A percentile compares a stretch with the other conserved stretches of the same genome.
Evolutionary conservation across 345 rosid species (phyloP).

Genomic region (Litchi chinensis): DNA sequence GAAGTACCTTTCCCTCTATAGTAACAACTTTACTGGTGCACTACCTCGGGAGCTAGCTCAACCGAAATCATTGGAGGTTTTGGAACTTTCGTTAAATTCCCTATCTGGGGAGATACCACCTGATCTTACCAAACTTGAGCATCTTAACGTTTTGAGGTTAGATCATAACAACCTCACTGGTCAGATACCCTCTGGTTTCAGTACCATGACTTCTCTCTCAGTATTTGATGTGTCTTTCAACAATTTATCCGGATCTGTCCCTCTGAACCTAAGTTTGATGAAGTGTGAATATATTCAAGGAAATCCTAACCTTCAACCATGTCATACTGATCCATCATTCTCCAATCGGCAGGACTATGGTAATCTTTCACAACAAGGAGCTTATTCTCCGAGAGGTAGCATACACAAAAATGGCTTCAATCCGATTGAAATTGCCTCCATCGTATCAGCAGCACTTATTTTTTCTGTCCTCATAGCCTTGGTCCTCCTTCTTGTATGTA

Average conservation of each 20-base stretch:
- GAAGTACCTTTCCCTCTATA: slow-evolving; percentile 38
- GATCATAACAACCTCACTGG: slow-evolving; percentile 49
- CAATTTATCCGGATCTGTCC: slow-evolving; percentile 53
- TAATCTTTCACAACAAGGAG: slow-evolving; percentile 36
- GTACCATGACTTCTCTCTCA: slow-evolving; percentile 37
- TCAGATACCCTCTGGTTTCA: slow-evolving; percentile 43
- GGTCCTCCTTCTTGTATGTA: slow-evolving; percentile 34
- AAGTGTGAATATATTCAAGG: slow-evolving; percentile 43
- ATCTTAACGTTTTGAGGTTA: slow-evolving; percentile 41
- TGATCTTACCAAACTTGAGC: slow-evolving; percentile 37
- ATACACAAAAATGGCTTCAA: slow-evolving; percentile 27
- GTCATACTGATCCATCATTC: slow-evolving; percentile 28
- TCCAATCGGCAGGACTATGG: slow-evolving; percentile 37
- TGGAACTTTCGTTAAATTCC: slow-evolving; percentile 50
- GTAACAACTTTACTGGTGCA: slow-evolving; percentile 41
- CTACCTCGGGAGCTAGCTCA: slow-evolving; percentile 44
- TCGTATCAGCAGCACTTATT: slow-evolving; percentile 39
- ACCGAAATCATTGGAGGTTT: slow-evolving; percentile 42
- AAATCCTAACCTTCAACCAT: slow-evolving; percentile 44
- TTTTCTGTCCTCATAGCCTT: slow-evolving; percentile 37
- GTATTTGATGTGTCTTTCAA: slow-evolving; percentile 56
- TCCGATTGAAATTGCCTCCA: slow-evolving; percentile 46
- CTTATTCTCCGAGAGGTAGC: slow-evolving; percentile 35
- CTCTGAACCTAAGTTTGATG: slow-evolving; percentile 28
- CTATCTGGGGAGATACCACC: slow-evolving; percentile 49